These are phyloP conservation scores for Coprinopsis marcescibilis DNA, from an alignment of 768 basidiomycete species.

Conservation along the genomic window DNA sequence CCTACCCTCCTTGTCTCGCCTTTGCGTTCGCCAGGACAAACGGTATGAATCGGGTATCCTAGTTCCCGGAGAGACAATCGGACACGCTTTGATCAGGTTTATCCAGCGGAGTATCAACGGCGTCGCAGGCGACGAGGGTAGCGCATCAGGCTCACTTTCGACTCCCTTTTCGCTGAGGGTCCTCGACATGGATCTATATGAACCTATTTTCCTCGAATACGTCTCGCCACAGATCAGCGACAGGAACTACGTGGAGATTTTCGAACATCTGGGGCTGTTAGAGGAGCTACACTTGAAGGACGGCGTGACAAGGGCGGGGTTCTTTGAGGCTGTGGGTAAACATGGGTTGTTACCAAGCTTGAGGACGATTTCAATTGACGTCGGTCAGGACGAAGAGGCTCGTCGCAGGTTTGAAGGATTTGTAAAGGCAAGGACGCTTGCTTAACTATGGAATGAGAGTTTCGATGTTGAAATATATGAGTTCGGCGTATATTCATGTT, in stretches of 20 bases:
- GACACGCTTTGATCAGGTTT: neutral
- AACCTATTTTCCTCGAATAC: neutral
- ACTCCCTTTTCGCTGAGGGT: too few species aligned
- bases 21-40: neutral
- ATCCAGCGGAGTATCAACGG: neutral
- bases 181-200: neutral
- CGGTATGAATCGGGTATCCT: neutral
- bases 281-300: neutral
- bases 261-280: neutral
- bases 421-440: slow-evolving; percentile 1
- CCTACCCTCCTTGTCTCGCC: neutral
- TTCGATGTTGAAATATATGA: neutral
- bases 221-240: neutral
- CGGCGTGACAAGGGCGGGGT: slow-evolving; percentile 2
- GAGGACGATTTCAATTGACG: neutral
- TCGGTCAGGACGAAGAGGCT: neutral
- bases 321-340: neutral
- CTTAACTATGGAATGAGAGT: neutral
- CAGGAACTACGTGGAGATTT: neutral
- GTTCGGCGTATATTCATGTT: neutral
- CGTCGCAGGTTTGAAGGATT: neutral
- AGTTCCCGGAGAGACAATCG: neutral
- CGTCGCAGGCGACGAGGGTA: too few species aligned
- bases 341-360: neutral
- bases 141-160: too few species aligned